A percentile compares a stretch with the other conserved stretches of the same genome.
Evolutionary conservation across 1,284 basidiomycete species (phyloP).

Genomic region (Rhodotorula sp.): DNA sequence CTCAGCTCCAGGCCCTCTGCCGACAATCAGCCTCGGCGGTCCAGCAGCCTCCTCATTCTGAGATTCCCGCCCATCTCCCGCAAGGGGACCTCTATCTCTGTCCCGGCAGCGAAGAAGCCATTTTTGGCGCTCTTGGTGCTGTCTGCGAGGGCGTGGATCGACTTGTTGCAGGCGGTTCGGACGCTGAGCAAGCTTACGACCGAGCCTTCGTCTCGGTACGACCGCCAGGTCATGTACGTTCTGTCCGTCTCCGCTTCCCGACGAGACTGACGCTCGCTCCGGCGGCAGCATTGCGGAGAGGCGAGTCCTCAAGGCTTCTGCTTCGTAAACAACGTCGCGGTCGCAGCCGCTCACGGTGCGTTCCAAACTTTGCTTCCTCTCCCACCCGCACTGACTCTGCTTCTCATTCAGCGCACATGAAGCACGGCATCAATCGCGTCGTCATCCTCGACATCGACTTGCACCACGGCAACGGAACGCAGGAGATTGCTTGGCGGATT

Average conservation of each 20-base stretch:
- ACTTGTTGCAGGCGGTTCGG: slow-evolving; percentile 48
- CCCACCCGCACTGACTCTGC: background rate
- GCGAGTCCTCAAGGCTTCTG: slow-evolving; percentile 80
- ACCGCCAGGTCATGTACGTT: slow-evolving; percentile 66
- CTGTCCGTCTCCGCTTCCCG: background rate
- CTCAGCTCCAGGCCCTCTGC: slow-evolving; percentile 27
- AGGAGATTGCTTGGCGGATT: slow-evolving; percentile 84
- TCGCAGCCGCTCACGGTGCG: slow-evolving; percentile 83
- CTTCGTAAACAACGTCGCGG: slow-evolving; percentile 88
- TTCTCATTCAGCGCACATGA: slow-evolving; percentile 63
- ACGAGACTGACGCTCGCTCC: background rate
- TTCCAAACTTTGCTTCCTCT: background rate
- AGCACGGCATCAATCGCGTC: slow-evolving; percentile 72
- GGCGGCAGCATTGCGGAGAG: slow-evolving; percentile 73
- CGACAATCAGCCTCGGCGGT: slow-evolving; percentile 1
- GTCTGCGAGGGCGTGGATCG: slow-evolving; percentile 79
- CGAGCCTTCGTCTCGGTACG: slow-evolving; percentile 78
- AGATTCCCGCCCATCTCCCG: slow-evolving; percentile 70
- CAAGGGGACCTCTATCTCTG: slow-evolving; percentile 82
- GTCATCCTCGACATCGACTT: slow-evolving; percentile 92
- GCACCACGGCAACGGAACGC: slow-evolving; percentile 76
- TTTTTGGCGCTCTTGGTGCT: slow-evolving; percentile 72
- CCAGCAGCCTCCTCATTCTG: slow-evolving; percentile 58
- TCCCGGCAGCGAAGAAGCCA: slow-evolving; percentile 65
- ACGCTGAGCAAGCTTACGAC: slow-evolving; percentile 39